Percentiles rank a stretch among this genome's conserved stretches.
Evolutionary conservation across 768 basidiomycete species (phyloP).

Genomic region (Mycena haematopus): DNA sequence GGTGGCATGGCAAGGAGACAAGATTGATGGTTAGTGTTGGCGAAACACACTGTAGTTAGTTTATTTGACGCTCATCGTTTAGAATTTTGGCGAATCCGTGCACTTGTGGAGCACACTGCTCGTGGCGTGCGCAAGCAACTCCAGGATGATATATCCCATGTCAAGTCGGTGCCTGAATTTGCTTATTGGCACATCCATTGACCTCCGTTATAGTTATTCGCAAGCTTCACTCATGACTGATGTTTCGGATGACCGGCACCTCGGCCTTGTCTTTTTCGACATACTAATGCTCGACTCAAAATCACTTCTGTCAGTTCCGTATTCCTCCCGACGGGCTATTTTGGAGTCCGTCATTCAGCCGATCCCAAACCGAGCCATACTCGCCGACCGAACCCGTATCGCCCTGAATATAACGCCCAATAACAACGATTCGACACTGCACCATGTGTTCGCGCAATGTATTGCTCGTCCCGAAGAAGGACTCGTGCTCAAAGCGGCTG

Average conservation of each 20-base stretch:
- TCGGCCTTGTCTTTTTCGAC: slow-evolving; percentile 90
- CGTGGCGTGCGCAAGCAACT: slow-evolving; percentile 46
- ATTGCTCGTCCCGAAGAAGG: slow-evolving; percentile 69
- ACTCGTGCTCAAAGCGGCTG: slow-evolving; percentile 78
- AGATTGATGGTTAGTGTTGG: slow-evolving; percentile 69
- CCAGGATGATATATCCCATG: slow-evolving; percentile 7
- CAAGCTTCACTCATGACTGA: slow-evolving; percentile 42
- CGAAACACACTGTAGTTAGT: not conserved
- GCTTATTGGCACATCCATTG: not conserved
- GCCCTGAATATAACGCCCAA: slow-evolving; percentile 38
- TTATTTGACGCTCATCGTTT: not conserved
- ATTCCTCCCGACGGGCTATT: slow-evolving; percentile 61
- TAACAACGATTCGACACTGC: slow-evolving; percentile 37
- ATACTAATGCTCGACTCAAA: slow-evolving; percentile 71
- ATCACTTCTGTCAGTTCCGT: slow-evolving; percentile 61
- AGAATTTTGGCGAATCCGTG: slow-evolving; percentile 82
- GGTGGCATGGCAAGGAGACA: slow-evolving; percentile 76
- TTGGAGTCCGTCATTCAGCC: slow-evolving; percentile 63
- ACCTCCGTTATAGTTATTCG: slow-evolving; percentile 34
- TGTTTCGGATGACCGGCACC: slow-evolving; percentile 52
- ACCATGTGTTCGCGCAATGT: slow-evolving; percentile 53
- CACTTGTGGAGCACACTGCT: slow-evolving; percentile 64
- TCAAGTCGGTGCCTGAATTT: slow-evolving; percentile 6
- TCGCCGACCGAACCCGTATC: slow-evolving; percentile 64
- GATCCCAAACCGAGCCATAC: slow-evolving; percentile 66